Percentiles rank a stretch among this genome's conserved stretches.
These are phyloP conservation scores for Kodamaea restingae DNA, from an alignment of 805 yeast species.

Conservation along the genomic window DNA sequence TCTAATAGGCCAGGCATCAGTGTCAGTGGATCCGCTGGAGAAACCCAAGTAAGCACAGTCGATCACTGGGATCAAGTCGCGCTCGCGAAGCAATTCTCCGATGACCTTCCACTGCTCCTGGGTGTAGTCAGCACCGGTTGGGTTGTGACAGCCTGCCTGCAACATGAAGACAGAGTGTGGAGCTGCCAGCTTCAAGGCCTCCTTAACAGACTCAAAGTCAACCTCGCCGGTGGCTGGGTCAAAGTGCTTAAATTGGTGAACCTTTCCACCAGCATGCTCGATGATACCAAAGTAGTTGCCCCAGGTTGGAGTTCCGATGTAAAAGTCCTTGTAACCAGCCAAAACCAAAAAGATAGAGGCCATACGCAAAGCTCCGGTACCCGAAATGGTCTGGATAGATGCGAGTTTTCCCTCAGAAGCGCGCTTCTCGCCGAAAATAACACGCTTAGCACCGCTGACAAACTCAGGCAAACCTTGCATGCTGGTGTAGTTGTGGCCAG, in stretches of 20 bases:
- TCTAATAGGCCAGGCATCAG: slow-evolving; percentile 39
- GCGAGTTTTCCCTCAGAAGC: slow-evolving; percentile 25
- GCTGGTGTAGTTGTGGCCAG: slow-evolving; percentile 43
- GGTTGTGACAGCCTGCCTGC: slow-evolving; percentile 45
- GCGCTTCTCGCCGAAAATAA: slow-evolving; percentile 32
- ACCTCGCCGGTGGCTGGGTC: slow-evolving; percentile 23
- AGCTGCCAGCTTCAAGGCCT: slow-evolving; percentile 29
- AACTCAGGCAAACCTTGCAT: slow-evolving; percentile 41
- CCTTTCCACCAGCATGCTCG: slow-evolving; percentile 26
- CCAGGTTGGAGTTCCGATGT: slow-evolving; percentile 40
- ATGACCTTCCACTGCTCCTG: slow-evolving; percentile 35
- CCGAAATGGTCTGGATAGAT: slow-evolving; percentile 38
- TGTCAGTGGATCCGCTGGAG: slow-evolving; percentile 24
- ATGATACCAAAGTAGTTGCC: slow-evolving; percentile 36
- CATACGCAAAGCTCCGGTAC: slow-evolving; percentile 41
- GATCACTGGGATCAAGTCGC: slow-evolving; percentile 28
- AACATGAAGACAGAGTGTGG: slow-evolving; percentile 31
- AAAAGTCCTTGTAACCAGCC: slow-evolving; percentile 23
- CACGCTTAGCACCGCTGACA: slow-evolving; percentile 28
- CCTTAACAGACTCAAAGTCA: slow-evolving; percentile 25
- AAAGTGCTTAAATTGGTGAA: slow-evolving; percentile 29
- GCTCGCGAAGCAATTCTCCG: slow-evolving; percentile 20
- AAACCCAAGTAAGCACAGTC: slow-evolving; percentile 45
- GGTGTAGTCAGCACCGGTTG: slow-evolving; percentile 40
- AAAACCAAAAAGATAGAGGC: slow-evolving; percentile 27